These are phyloP conservation scores for Lonicera japonica DNA, from an alignment of 129 eudicot genomes.

Conservation along the genomic window DNA sequence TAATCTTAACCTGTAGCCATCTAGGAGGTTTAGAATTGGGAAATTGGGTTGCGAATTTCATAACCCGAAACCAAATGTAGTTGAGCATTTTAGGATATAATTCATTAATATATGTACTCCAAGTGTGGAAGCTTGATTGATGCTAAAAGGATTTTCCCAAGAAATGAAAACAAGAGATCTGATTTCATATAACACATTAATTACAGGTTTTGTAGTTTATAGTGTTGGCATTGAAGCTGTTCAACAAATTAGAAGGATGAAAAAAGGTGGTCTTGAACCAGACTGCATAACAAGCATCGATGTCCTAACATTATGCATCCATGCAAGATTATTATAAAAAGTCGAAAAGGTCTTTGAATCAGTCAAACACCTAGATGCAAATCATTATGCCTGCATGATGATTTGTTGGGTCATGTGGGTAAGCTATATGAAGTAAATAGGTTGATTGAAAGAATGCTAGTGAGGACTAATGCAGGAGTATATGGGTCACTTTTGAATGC, in stretches of 20 bases:
- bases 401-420: conserved; percentile 74
- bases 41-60: conserved; percentile 38
- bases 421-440: conserved; percentile 64
- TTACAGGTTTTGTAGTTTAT: conserved; percentile 71
- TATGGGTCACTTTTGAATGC: conserved; percentile 78
- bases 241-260: conserved; percentile 45
- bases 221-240: conserved; percentile 61
- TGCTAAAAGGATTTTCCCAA: conserved; percentile 41
- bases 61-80: conserved; percentile 23
- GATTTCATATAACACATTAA: conserved; percentile 63
- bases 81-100: conserved; percentile 62
- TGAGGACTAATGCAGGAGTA: conserved; percentile 68
- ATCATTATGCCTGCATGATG: conserved; percentile 84
- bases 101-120: conserved; percentile 72
- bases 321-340: conserved; percentile 58
- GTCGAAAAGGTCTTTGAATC: conserved; percentile 57
- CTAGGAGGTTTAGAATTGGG: conserved; percentile 80
- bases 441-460: conserved; percentile 56
- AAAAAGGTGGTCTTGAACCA: conserved; percentile 47
- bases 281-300: conserved; percentile 71
- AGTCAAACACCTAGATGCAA: conserved; percentile 50
- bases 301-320: conserved; percentile 78
- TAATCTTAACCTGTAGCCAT: conserved; percentile 84
- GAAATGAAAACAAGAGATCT: conserved; percentile 62
- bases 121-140: conserved; percentile 73